Percentiles rank a stretch among this genome's conserved stretches.
These are phyloP conservation scores for Odonthalia washingtoniensis DNA, from an alignment of 31 red algal genomes.

Conservation along the genomic window DNA sequence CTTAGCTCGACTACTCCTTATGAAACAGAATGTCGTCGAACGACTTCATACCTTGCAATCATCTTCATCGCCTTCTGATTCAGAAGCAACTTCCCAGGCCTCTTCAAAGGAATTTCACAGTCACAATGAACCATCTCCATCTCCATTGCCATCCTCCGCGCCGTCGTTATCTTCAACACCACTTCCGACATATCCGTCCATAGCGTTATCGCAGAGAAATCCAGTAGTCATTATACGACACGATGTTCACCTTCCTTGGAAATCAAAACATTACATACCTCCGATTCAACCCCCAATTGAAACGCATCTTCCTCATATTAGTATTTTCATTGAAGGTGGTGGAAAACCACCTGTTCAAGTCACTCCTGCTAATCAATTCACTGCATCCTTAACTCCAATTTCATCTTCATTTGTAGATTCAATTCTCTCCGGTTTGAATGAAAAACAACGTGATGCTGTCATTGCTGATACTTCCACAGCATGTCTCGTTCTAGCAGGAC, in stretches of 20 bases:
- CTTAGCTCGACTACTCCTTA: too few species aligned
- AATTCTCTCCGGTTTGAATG: constrained; percentile 74
- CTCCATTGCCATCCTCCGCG: too few species aligned
- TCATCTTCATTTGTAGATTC: background rate
- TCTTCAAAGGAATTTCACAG: too few species aligned
- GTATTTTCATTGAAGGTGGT: background rate
- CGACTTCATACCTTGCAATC: too few species aligned
- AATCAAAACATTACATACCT: background rate
- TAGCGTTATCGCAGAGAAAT: too few species aligned
- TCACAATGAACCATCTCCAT: too few species aligned
- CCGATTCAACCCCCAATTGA: background rate
- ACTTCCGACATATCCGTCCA: too few species aligned
- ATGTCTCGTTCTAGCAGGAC: constrained; percentile 84
- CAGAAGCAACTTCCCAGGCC: too few species aligned
- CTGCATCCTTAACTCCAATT: background rate
- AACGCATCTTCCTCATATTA: background rate
- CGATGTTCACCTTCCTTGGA: background rate
- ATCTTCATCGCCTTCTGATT: too few species aligned
- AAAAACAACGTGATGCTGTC: constrained; percentile 74
- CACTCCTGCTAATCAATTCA: background rate
- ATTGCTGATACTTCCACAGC: constrained; percentile 53
- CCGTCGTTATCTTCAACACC: too few species aligned
- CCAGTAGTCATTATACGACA: background rate
- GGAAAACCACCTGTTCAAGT: background rate
- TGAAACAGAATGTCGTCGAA: too few species aligned